Conservation (phyloP, 78 protist species). For the Diacronema lutheri region DNA sequence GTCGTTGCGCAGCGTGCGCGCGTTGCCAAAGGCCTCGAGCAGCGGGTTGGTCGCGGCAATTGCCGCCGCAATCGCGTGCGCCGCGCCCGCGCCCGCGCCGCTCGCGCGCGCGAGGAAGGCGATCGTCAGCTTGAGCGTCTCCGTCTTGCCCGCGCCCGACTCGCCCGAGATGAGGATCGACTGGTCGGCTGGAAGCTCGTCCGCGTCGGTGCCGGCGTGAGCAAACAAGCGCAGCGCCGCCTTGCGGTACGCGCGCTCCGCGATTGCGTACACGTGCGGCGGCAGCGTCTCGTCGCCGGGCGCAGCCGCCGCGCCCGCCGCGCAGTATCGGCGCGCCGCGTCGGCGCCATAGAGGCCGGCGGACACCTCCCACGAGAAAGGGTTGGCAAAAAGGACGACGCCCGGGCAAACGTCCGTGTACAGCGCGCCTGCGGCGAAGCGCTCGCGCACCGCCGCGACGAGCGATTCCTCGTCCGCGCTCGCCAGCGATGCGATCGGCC, state of each 20-base stretch:
- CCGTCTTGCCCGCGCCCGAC: conserved; percentile 90
- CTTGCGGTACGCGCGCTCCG: conserved; percentile 57
- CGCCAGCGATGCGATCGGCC: too few relatives aligned
- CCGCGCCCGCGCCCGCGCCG: not conserved
- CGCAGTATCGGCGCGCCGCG: not conserved
- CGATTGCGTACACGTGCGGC: conserved; percentile 84
- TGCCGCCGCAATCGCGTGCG: conserved; percentile 13
- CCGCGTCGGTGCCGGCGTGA: too few relatives aligned
- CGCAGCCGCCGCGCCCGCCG: not conserved
- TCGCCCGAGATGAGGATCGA: conserved; percentile 41
- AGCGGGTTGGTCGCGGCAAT: conserved; percentile 59
- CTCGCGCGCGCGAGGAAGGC: conserved; percentile 31
- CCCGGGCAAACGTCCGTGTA: too few relatives aligned
- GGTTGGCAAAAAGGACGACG: not conserved
- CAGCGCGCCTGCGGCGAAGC: too few relatives aligned
- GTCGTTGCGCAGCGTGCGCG: conserved; percentile 81
- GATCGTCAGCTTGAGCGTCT: conserved; percentile 49
- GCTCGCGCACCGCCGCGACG: too few relatives aligned
- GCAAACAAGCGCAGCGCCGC: too few relatives aligned
- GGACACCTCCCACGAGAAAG: not conserved
- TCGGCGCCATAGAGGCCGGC: not conserved
- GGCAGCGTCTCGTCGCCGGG: not conserved
- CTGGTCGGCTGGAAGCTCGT: not conserved
- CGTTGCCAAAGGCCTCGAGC: conserved; percentile 87
- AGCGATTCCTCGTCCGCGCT: too few relatives aligned